Evolutionary conservation across 192 early-diverging fungal species (phyloP).

Genomic region (Coemansia sp.): DNA sequence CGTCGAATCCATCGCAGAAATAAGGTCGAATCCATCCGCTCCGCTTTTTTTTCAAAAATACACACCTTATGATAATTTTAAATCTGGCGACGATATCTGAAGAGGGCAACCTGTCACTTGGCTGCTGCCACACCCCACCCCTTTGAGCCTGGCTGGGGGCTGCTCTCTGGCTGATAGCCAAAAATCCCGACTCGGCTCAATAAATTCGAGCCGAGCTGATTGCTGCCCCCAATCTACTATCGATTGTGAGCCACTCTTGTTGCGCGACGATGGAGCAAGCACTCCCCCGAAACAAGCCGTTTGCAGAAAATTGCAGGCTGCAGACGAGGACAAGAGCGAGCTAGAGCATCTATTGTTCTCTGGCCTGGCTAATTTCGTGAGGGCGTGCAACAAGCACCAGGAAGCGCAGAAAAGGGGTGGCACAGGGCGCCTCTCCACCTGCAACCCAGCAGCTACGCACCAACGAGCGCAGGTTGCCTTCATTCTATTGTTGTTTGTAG

Average conservation of each 20-base stretch:
- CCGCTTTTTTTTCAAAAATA: background rate
- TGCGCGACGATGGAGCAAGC: background rate
- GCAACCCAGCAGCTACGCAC: background rate
- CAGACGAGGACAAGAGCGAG: background rate
- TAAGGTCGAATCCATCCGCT: background rate
- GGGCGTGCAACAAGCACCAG: background rate
- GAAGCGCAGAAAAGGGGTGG: conserved; percentile 2
- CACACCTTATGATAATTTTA: conserved; percentile 1
- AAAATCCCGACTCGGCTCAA: background rate
- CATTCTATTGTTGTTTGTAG: background rate
- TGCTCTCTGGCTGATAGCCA: too few species aligned
- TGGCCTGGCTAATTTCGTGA: conserved; percentile 1
- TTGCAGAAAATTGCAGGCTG: background rate
- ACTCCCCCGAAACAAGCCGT: background rate
- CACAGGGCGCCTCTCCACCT: conserved; percentile 2
- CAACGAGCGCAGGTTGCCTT: background rate
- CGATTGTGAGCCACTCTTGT: background rate
- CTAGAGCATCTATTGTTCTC: background rate
- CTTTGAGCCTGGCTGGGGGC: background rate
- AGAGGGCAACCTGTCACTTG: conserved; percentile 1
- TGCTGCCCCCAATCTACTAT: background rate
- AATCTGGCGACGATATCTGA: conserved; percentile 2
- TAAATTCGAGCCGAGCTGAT: background rate
- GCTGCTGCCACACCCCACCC: background rate
- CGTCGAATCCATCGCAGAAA: background rate